These are phyloP conservation scores for Herpetomonas samuelpessoai DNA, from an alignment of 208 protist genomes.

Conservation along the genomic window DNA sequence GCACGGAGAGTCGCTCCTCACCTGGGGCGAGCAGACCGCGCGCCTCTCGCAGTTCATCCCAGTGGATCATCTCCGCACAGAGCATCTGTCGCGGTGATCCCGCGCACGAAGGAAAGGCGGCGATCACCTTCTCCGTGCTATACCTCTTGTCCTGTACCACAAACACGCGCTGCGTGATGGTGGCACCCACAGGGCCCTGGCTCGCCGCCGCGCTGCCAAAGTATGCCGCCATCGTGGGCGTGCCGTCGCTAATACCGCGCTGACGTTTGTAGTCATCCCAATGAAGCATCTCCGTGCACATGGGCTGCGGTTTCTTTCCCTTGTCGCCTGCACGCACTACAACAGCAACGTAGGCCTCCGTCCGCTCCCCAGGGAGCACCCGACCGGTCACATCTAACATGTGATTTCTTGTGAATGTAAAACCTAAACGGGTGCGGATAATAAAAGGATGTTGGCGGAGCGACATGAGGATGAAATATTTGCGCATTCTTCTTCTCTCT, in stretches of 20 bases:
- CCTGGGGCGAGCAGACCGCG: slow-evolving; percentile 20
- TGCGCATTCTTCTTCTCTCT: too few species aligned
- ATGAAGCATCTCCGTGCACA: slow-evolving; percentile 74
- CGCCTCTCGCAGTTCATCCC: slow-evolving; percentile 52
- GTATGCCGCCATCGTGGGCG: slow-evolving; percentile 34
- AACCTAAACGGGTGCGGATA: too few species aligned
- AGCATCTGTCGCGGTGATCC: slow-evolving; percentile 31
- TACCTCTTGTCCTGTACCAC: slow-evolving; percentile 10
- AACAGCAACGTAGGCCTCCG: neutral
- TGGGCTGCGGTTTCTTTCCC: slow-evolving; percentile 15
- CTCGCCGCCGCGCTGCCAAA: slow-evolving; percentile 18
- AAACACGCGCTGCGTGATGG: neutral
- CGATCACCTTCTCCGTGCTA: slow-evolving; percentile 14
- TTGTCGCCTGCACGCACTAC: neutral
- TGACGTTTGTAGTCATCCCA: slow-evolving; percentile 64
- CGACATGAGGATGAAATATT: too few species aligned
- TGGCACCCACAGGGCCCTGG: neutral
- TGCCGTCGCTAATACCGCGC: slow-evolving; percentile 45
- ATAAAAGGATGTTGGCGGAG: too few species aligned
- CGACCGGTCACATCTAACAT: slow-evolving; percentile 26
- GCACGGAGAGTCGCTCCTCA: slow-evolving; percentile 17
- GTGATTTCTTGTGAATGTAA: too few species aligned
- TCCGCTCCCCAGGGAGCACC: slow-evolving; percentile 7
- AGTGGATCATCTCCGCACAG: slow-evolving; percentile 73
- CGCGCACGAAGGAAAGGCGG: slow-evolving; percentile 9